A percentile compares a stretch with the other conserved stretches of the same genome.
These are phyloP conservation scores for Fusarium hainanense DNA, from an alignment of 2,329 filamentous ascomycete genomes.

Conservation along the genomic window DNA sequence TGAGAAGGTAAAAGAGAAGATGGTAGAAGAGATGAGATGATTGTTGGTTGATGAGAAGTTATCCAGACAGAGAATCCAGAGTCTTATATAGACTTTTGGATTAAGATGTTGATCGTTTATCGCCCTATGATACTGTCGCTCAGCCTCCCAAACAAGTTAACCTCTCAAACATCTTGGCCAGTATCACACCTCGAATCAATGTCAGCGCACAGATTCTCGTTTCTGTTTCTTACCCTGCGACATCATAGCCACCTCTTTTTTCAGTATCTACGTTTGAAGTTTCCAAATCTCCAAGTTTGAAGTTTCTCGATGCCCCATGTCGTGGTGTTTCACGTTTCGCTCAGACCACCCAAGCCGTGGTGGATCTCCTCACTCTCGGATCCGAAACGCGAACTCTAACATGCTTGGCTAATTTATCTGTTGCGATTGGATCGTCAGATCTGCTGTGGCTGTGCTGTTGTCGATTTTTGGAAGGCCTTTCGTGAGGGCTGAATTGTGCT, in stretches of 20 bases:
- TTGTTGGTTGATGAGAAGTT: background rate
- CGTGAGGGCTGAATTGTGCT: background rate
- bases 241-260: background rate
- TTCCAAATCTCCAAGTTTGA: conserved; percentile 6
- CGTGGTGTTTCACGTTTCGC: conserved; percentile 27
- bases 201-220: background rate
- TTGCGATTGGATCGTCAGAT: conserved; percentile 15
- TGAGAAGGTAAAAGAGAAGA: background rate
- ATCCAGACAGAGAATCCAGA: background rate
- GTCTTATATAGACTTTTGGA: conserved; percentile 8
- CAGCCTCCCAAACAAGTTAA: background rate
- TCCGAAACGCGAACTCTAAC: conserved; percentile 5
- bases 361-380: background rate
- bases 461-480: background rate
- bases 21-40: background rate
- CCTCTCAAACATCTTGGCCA: background rate
- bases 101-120: background rate
- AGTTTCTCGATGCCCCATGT: background rate
- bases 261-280: background rate
- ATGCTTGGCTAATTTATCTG: background rate
- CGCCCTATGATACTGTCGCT: background rate
- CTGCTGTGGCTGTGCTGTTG: background rate
- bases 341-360: conserved; percentile 9
- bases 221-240: conserved; percentile 2
- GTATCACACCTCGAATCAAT: background rate